Base-by-base conservation (phyloP, 2,329 filamentous ascomycete genomes). In the Cadophora luteo-olivacea region DNA sequence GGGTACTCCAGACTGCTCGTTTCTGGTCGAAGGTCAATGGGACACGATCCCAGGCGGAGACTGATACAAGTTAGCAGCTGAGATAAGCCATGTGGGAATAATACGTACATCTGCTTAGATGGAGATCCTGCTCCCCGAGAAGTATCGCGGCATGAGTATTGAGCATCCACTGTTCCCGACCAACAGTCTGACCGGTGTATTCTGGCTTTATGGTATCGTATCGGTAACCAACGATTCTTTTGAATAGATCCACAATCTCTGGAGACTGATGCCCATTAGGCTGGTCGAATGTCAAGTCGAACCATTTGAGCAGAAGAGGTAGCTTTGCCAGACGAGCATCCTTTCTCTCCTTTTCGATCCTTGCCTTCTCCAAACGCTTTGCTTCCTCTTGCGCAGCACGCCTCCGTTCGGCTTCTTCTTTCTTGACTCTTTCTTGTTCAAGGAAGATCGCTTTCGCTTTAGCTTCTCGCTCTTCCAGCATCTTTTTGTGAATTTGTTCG, bases 131-230 rank as follows among this genome's bases (percentile, higher is more conserved):
- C 74, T 90, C 87, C 16, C 89, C 89, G 1, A 91, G 80, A 9
- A 91, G 82, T 16, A 91, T 79, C 9, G 89, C 88, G 61, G 86
- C 87, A 67, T 90, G 86, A 3, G 85, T 87, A 73, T 90, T 91
- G 61, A 91, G 82, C 66, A 91, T 78, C 88, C 89, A 91, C 72
- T 88, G 87, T 72, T 90, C 88, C 61, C 87, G 84, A n/a, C 87
- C 88, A 58, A 84, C 84, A 1, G 83, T 73, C 12, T 84, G 85
- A 8, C 84, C 84, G 6, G 84, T 86, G 16, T 84, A 80, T 36
- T 83, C 82, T 3, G 84, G 82, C 16, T 83, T 82, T 67, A 91
- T 88, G 4, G 87, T 90, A 76, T 91, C 88, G 74, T 87, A 90
- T 25, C 89, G 85, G 60, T 89, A 86, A 19, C 88, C 88, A 72